Percentiles rank a stretch among this genome's conserved stretches.
phyloP scores from a whole-genome alignment of 2,329 filamentous ascomycete genomes.

The Aspergillus versicolor region DNA sequence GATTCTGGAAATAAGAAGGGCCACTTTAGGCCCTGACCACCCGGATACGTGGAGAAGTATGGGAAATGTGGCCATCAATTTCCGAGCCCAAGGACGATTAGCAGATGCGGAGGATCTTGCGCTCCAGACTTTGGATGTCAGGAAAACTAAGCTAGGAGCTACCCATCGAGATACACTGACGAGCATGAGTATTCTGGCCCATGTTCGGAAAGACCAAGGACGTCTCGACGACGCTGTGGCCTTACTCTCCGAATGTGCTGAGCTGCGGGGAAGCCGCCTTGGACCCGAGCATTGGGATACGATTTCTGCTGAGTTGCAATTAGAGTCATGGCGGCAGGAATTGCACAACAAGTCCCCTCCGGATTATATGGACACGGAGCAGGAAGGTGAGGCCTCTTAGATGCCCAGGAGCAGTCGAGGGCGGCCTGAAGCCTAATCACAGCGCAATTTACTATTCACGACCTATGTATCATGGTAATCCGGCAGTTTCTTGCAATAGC shows the following conservation, averaged over 20 bases:
- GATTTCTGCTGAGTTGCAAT: no score
- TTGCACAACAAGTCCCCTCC: no score
- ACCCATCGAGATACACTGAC: not conserved
- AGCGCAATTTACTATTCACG: no score
- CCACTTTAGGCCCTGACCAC: not conserved
- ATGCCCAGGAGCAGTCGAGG: fast-evolving
- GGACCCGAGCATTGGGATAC: not conserved
- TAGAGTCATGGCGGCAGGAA: no score
- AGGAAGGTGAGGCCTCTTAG: no score
- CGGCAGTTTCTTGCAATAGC: no score
- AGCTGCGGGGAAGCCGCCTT: fast-evolving
- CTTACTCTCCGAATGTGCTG: not conserved
- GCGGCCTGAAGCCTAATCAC: no score
- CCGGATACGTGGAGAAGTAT: slow-evolving; percentile 18
- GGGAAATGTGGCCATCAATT: slow-evolving; percentile 14
- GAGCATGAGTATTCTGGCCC: not conserved
- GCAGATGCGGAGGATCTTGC: slow-evolving; percentile 17
- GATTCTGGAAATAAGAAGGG: not conserved
- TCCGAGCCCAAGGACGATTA: slow-evolving; percentile 12
- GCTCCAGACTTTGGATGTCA: not conserved
- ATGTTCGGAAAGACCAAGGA: not conserved
- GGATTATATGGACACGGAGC: no score
- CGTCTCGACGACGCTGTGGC: fast-evolving
- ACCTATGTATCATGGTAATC: no score
- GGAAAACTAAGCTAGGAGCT: not conserved